A percentile compares a stretch with the other conserved stretches of the same genome.
These are phyloP conservation scores for Debaryomycetaceae sp. DNA, from an alignment of 1,139 yeast species.

Conservation along the genomic window DNA sequence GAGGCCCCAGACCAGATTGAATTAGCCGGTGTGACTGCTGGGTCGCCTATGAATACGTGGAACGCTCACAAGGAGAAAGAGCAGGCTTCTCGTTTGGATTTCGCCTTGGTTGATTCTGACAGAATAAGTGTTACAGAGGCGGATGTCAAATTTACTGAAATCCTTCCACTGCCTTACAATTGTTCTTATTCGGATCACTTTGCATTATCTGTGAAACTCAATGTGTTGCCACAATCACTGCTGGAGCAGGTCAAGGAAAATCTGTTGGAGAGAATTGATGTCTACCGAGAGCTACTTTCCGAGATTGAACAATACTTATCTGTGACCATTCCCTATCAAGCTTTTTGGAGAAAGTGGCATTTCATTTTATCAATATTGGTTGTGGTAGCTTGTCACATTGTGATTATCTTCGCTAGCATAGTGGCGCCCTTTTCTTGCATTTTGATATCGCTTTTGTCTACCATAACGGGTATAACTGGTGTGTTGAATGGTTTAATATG, in stretches of 20 bases:
- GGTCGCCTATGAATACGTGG: slow-evolving; percentile 85
- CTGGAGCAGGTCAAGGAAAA: slow-evolving; percentile 3
- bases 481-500: slow-evolving; percentile 76
- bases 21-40: slow-evolving; percentile 85
- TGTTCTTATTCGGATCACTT: slow-evolving; percentile 88
- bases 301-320: slow-evolving; percentile 55
- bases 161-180: slow-evolving; percentile 53
- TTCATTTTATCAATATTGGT: slow-evolving; percentile 54
- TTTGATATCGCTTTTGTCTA: slow-evolving; percentile 50
- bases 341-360: slow-evolving; percentile 62
- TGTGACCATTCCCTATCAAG: slow-evolving; percentile 57
- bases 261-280: slow-evolving; percentile 22
- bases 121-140: slow-evolving; percentile 56
- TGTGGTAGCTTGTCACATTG: slow-evolving; percentile 51
- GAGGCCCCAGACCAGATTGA: slow-evolving; percentile 65
- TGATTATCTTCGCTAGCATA: slow-evolving; percentile 58
- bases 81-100: slow-evolving; percentile 90
- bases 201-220: slow-evolving; percentile 67
- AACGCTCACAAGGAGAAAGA: slow-evolving; percentile 55
- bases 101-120: slow-evolving; percentile 69
- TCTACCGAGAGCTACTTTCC: slow-evolving; percentile 55
- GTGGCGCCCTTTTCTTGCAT: slow-evolving; percentile 59
- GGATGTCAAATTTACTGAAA: slow-evolving; percentile 69
- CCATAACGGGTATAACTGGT: slow-evolving; percentile 62
- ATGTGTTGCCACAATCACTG: slow-evolving; percentile 6